Base-by-base conservation (phyloP, 164 flowering plant species). In the Aristolochia californica region DNA sequence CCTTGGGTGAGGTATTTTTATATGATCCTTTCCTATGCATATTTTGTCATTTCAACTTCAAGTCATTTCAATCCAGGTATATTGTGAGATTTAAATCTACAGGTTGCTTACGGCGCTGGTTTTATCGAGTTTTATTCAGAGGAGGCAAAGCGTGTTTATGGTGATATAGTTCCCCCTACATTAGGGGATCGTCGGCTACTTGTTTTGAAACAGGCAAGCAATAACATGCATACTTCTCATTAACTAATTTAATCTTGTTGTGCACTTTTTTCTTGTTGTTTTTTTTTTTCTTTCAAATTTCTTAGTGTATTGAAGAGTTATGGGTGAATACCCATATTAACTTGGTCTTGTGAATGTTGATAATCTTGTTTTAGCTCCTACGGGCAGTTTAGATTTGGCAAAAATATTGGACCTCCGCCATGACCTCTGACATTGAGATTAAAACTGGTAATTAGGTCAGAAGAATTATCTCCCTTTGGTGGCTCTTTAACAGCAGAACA, bases 111-210 rank as follows among this genome's bases (percentile, higher is more conserved):
- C 75, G 97, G 96, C 44, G 96, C 99, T 22, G 67, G 79, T 66
- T 90, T 90, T 66, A 77, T 94, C 58, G 99, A 94, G 77, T 94
- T 84, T 72, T 85, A 53, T 68, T 82, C 96, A 0, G 99, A 94
- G 79, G 99, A 94, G 70, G 99, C 95, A 49, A 94, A 88, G 64
- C 91, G 97, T 57, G 65, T 84, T 5, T 94, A 94, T 78, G 99
- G 99, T 43, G 99, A 94, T 69, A 86, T 94, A 63, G 87, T 94
- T 66, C 97, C 99, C 14, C 24, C 96, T 18, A 72, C 88, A 45
- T 63, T 84, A 43, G 55, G 81, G 59, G 99, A 90, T 77, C 90
- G 99, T 11, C 78, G 97, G 38, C 66, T 94, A 69, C 74, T 94
- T 70, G 96, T 88, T 58, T 61, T 94, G 58, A 94, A 83, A 76